Evolutionary conservation across 192 early-diverging fungal genomes (phyloP).

Genomic region (Linnemannia elongata): DNA sequence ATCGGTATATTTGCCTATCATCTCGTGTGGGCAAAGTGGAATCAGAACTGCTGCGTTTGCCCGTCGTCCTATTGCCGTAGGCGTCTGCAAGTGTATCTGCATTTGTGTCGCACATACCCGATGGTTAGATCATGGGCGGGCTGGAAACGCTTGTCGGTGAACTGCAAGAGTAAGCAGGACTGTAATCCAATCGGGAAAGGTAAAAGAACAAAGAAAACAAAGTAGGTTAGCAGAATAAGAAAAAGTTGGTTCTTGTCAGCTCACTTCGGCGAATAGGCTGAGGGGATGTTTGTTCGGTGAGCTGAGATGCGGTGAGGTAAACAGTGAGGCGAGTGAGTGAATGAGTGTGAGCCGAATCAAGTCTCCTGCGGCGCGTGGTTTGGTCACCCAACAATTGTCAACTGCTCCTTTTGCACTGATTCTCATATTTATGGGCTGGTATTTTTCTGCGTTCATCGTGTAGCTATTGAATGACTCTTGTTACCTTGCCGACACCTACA

Average conservation of each 20-base stretch:
- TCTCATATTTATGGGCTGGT: not conserved
- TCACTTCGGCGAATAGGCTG: not conserved
- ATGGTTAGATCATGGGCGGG: slow-evolving; percentile 88
- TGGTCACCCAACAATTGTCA: not conserved
- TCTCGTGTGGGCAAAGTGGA: not conserved
- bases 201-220: slow-evolving; percentile 1
- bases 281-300: not conserved
- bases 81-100: not conserved
- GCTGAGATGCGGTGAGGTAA: not conserved
- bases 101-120: slow-evolving; percentile 60
- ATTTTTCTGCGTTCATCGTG: slow-evolving; percentile 3
- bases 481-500: slow-evolving; percentile 83
- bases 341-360: not conserved
- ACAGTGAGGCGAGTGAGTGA: not conserved
- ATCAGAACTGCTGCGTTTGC: not conserved
- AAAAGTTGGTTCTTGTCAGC: not conserved
- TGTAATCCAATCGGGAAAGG: slow-evolving; percentile 13
- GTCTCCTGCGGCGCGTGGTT: not conserved
- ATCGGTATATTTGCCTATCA: not conserved
- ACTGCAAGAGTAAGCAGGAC: slow-evolving; percentile 86
- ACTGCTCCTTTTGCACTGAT: not conserved
- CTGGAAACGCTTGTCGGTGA: slow-evolving; percentile 86
- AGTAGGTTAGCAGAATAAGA: slow-evolving; percentile 1
- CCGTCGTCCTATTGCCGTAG: not conserved
- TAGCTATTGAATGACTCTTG: not conserved